Base-by-base conservation (phyloP, 2,329 filamentous ascomycete species). In the Xylariales sp. region DNA sequence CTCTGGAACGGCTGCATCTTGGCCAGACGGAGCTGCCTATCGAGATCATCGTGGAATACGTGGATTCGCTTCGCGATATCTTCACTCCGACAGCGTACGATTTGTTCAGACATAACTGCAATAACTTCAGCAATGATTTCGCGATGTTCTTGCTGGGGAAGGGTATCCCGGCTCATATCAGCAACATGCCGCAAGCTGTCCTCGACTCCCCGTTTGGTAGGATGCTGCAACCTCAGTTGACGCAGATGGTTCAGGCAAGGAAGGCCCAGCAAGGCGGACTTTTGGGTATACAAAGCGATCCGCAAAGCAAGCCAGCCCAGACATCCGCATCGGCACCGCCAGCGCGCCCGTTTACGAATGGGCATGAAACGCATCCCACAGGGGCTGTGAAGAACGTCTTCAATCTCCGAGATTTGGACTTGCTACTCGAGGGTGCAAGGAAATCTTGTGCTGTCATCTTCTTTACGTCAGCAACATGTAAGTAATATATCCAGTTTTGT, bases 61-160 rank as follows among this genome's bases (percentile, higher is more conserved):
- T 98, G 2, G 84, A 93, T 42, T 94, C 89, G 4, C 59, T 97
- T 37, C 82, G 84, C 46, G 72, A 82, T 1, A 82, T 94, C 9
- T 98, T 94, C 58, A 95, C 88, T 7, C 14, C 49, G 15, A 46
- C 88, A 78, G 86, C 87, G 1, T 97, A 97, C 57, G 88, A 96
- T 57, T 69, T 96, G 4, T 95, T 78, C 61, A 87, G 68, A 53
- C 89, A 96, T 64, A 98, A 98, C 60, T 97, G 91, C 70, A 98
- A 97, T 68, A 96, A 96, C 63, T 98, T 97, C 63, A 88, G 86
- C 3, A 91, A 97, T 57, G 89, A 95, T 46, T 83, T 97, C 51
- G 73, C 88, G 48, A 93, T 87, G 62, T 97, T 97, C 49, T 71
- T 97, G 0, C 70, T 96, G 1, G 91, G 93, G 16, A 86, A 82